These are phyloP conservation scores for Paraleonurus japonicus DNA, from an alignment of 257 asterid species.

Conservation along the genomic window DNA sequence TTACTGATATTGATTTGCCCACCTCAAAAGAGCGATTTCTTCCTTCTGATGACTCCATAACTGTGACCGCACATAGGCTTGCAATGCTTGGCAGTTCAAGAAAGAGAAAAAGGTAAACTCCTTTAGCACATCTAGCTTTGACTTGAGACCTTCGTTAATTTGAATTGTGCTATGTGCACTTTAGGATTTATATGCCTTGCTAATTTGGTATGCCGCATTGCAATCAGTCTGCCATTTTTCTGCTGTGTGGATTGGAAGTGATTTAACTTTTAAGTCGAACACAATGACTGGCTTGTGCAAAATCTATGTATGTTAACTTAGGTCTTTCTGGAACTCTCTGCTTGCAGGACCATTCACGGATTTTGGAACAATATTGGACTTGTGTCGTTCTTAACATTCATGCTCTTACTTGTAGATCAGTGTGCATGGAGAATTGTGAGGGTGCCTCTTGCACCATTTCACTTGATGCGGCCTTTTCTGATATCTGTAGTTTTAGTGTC, in stretches of 20 bases:
- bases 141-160: neutral
- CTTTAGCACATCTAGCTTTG: slow-evolving; percentile 8
- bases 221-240: neutral
- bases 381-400: slow-evolving; percentile 42
- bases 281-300: neutral
- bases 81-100: slow-evolving; percentile 57
- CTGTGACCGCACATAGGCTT: slow-evolving; percentile 64
- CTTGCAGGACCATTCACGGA: slow-evolving; percentile 72
- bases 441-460: slow-evolving; percentile 81
- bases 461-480: slow-evolving; percentile 70
- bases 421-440: slow-evolving; percentile 90
- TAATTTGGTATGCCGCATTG: neutral
- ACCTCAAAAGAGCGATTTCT: slow-evolving; percentile 51
- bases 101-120: slow-evolving; percentile 59
- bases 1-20: slow-evolving; percentile 78
- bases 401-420: slow-evolving; percentile 72
- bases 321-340: slow-evolving; percentile 19
- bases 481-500: slow-evolving; percentile 54
- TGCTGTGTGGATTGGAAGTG: slow-evolving; percentile 2
- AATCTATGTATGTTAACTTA: neutral
- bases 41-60: slow-evolving; percentile 53
- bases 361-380: slow-evolving; percentile 70
- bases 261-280: neutral
- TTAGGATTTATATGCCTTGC: neutral
- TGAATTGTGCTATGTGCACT: neutral